Base-by-base conservation (phyloP, 2,329 filamentous ascomycete species). In the Epichloe amarillans region DNA sequence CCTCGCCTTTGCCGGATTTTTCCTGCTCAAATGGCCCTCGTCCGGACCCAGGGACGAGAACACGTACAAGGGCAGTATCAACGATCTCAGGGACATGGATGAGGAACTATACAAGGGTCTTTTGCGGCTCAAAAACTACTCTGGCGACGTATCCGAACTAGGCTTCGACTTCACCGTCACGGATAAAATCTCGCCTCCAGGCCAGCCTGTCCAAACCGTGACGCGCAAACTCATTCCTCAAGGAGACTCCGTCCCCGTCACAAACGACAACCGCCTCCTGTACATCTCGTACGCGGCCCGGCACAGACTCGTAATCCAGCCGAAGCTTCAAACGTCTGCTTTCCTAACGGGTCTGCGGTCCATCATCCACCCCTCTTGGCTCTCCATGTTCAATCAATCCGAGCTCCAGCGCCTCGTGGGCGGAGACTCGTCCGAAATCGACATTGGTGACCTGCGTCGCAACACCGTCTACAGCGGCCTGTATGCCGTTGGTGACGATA, bases 311-410 rank as follows among this genome's bases (percentile, higher is more conserved):
- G 82, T 89, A 50, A 75, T 79, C 1, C 93, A 97, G 62, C 86
- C 88, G 1, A 77, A 78, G 47, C 70, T 75, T n/a, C 89, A 96
- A 62, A 96, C 90, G 0, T 77, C 82, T 21, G 88, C 89, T 1
- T 98, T 98, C 65, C 76, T 98, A 7, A 82, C 82, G 51, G 93
- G 93, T 0, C 79, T 98, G 1, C 82, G 86, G 21, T 76, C 83
- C 56, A 95, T 98, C 62, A 93, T 98, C 56, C 84, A 90, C 52
- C 90, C 91, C 0, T 80, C 81, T 3, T 98, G 93, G 93, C 77
- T 98, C 4, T 89, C 85, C 60, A 97, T 98, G 93, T 98, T 98
- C 73, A 98, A 98, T 66, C 91, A 96, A 65, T 81, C 81, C 3
- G 93, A 98, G 65, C 77, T 98, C 4, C 93, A 97, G 68, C 93